Evolutionary conservation across 176 grass and related monocot genomes (phyloP).

Genomic region (Melocanna baccifera): DNA sequence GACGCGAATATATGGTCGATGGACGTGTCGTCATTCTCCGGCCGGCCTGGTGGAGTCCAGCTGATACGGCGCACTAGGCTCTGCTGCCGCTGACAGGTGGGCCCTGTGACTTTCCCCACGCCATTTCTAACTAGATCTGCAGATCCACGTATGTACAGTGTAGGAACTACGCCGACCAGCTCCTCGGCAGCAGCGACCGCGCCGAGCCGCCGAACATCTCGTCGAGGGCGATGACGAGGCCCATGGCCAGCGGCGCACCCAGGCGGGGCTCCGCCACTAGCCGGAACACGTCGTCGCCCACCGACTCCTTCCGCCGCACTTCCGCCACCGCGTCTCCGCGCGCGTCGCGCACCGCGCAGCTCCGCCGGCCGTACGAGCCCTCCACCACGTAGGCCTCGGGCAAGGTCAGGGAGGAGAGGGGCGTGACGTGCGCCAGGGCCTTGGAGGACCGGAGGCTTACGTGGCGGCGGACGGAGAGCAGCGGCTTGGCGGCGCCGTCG

Average conservation of each 20-base stretch:
- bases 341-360: conserved; percentile 51
- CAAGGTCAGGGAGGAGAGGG: neutral
- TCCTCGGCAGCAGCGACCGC: conserved; percentile 24
- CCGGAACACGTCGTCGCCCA: conserved; percentile 62
- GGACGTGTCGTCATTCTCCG: too few species aligned
- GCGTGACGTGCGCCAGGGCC: conserved; percentile 39
- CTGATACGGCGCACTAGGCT: too few species aligned
- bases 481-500: neutral
- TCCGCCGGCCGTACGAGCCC: conserved; percentile 59
- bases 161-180: conserved; percentile 29
- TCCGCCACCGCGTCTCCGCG: conserved; percentile 46
- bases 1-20: too few species aligned
- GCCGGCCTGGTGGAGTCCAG: too few species aligned
- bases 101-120: neutral
- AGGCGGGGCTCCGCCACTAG: conserved; percentile 39
- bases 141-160: neutral
- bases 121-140: neutral
- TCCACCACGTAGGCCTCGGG: conserved; percentile 39
- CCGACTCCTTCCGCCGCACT: conserved; percentile 53
- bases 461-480: conserved; percentile 55
- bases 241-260: conserved; percentile 52
- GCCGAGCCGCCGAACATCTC: conserved; percentile 54
- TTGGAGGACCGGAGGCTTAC: conserved; percentile 33
- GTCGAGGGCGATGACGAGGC: conserved; percentile 67
- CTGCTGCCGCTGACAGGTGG: neutral